Conservation (phyloP, 768 basidiomycete genomes). For the Suillus subalutaceus region DNA sequence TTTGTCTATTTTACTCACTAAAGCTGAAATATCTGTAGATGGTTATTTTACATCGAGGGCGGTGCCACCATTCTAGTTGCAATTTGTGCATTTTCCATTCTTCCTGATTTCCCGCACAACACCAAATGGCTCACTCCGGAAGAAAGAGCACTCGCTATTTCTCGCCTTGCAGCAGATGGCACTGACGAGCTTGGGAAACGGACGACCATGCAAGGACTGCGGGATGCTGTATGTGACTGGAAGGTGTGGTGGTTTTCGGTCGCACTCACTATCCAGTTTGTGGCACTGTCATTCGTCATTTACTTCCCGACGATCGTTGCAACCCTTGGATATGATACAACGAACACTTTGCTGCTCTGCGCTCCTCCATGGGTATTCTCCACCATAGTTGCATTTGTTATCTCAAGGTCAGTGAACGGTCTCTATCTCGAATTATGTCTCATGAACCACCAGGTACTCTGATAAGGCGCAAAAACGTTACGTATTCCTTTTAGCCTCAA, state of each 20-base stretch:
- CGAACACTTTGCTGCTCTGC: conserved; percentile 42
- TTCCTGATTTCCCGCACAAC: conserved; percentile 42
- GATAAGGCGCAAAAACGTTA: conserved; percentile 69
- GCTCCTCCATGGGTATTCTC: conserved; percentile 42
- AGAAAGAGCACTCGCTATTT: conserved; percentile 34
- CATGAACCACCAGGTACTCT: conserved; percentile 53
- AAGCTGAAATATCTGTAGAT: not conserved
- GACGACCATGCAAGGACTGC: conserved; percentile 32
- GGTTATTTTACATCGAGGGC: conserved; percentile 37
- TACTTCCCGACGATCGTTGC: conserved; percentile 29
- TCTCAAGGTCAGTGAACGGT: conserved; percentile 9
- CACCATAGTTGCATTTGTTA: conserved; percentile 33
- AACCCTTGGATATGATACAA: conserved; percentile 40
- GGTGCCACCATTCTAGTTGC: conserved; percentile 36
- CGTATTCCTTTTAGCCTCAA: conserved; percentile 62
- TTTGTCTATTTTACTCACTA: not conserved
- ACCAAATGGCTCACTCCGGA: conserved; percentile 33
- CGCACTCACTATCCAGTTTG: conserved; percentile 17
- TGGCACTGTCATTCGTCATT: conserved; percentile 27
- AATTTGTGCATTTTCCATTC: conserved; percentile 34
- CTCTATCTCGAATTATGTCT: not conserved
- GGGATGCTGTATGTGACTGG: conserved; percentile 41
- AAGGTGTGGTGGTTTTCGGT: conserved; percentile 44
- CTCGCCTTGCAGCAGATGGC: conserved; percentile 32
- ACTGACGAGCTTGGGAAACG: conserved; percentile 22